These are phyloP conservation scores for Drosera spatulata DNA, from an alignment of 179 eudicot genomes.

Conservation along the genomic window DNA sequence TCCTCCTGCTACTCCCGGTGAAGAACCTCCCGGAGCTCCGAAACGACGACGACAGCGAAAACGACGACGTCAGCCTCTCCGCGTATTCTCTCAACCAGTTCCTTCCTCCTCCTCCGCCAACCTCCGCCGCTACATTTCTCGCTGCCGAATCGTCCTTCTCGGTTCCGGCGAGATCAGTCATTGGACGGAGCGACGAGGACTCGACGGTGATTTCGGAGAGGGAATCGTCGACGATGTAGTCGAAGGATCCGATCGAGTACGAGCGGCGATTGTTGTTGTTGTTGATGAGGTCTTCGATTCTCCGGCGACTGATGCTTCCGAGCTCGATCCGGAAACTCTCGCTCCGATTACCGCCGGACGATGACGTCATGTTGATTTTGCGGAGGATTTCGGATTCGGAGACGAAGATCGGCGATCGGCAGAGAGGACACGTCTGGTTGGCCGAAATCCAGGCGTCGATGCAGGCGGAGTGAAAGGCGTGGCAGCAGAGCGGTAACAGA, in stretches of 20 bases:
- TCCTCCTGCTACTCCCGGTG: conserved; percentile 69
- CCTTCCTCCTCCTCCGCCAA: conserved; percentile 29
- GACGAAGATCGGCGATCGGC: conserved; percentile 50
- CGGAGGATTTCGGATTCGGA: conserved; percentile 18
- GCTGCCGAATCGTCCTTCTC: conserved; percentile 21
- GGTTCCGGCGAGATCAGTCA: conserved; percentile 18
- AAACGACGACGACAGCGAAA: conserved; percentile 44
- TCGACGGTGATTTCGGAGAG: conserved; percentile 22
- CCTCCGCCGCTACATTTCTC: conserved; percentile 14
- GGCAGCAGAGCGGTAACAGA: conserved; percentile 61
- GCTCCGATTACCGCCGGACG: conserved; percentile 7
- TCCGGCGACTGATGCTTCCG: conserved; percentile 45
- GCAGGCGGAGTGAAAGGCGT: conserved; percentile 60
- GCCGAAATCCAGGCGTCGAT: conserved; percentile 70
- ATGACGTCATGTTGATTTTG: conserved; percentile 6
- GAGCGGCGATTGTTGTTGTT: conserved; percentile 21
- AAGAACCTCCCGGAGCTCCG: conserved; percentile 69
- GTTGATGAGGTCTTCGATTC: conserved; percentile 8
- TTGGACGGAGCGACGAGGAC: conserved; percentile 11
- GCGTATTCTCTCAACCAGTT: conserved; percentile 74
- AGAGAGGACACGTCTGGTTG: conserved; percentile 71
- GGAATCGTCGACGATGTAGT: conserved; percentile 52
- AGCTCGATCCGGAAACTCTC: conserved; percentile 61
- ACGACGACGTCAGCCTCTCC: conserved; percentile 33
- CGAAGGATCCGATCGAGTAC: conserved; percentile 52